These are phyloP conservation scores for Mollisia scopiformis DNA, from an alignment of 2,329 filamentous ascomycete genomes.

Conservation along the genomic window DNA sequence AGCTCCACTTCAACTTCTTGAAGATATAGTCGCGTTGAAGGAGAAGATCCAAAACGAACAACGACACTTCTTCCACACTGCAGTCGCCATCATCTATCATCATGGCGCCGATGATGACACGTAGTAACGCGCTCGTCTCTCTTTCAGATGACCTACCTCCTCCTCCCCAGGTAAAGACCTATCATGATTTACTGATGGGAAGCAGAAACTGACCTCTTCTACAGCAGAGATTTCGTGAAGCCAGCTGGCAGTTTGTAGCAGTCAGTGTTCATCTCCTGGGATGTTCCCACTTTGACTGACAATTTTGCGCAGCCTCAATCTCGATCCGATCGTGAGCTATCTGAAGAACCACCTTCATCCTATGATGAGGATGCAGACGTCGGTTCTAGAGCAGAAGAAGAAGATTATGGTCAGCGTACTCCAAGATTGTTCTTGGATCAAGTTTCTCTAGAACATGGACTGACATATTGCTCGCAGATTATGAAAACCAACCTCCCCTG, in stretches of 20 bases:
- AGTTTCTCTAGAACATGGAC: neutral
- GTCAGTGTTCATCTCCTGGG: slow-evolving; percentile 23
- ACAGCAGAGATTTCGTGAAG: slow-evolving; percentile 33
- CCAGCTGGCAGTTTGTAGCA: slow-evolving; percentile 36
- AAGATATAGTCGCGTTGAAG: neutral
- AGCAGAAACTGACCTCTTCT: slow-evolving; percentile 18
- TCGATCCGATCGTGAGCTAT: slow-evolving; percentile 34
- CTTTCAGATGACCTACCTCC: slow-evolving; percentile 22
- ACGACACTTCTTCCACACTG: neutral
- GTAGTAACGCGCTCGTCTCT: slow-evolving; percentile 26
- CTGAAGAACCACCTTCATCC: slow-evolving; percentile 35
- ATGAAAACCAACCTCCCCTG: slow-evolving; percentile 30
- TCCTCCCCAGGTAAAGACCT: slow-evolving; percentile 21
- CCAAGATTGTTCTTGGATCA: neutral
- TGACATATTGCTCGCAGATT: slow-evolving; percentile 16
- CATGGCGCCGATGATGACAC: slow-evolving; percentile 39
- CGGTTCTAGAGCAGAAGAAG: slow-evolving; percentile 35
- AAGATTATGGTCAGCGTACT: slow-evolving; percentile 34
- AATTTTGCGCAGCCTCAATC: slow-evolving; percentile 23
- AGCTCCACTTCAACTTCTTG: too few relatives aligned
- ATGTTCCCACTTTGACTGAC: neutral
- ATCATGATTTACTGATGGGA: neutral
- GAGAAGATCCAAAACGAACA: too few relatives aligned
- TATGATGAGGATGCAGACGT: slow-evolving; percentile 40
- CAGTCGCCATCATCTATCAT: neutral